phyloP scores from a whole-genome alignment of 2,329 filamentous ascomycete genomes.

The Pseudonectria foliicola region DNA sequence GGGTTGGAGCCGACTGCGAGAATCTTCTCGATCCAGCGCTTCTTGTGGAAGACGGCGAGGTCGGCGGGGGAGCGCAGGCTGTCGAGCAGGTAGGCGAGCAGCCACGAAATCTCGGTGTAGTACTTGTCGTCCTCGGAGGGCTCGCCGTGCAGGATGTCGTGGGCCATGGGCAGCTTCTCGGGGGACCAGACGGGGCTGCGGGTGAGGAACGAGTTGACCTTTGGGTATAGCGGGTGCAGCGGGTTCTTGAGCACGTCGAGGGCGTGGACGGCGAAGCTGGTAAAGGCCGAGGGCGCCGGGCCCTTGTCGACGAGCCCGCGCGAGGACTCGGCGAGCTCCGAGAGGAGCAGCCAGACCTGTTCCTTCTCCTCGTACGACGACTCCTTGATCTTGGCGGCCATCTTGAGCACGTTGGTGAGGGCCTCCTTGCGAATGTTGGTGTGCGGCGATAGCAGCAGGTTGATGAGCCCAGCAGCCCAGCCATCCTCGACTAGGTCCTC shows the following conservation, averaged over 20 bases:
- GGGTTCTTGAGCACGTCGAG: constrained; percentile 68
- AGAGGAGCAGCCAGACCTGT: constrained; percentile 71
- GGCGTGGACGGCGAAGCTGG: constrained; percentile 66
- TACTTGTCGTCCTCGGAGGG: constrained; percentile 67
- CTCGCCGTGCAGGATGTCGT: constrained; percentile 54
- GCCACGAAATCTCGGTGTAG: constrained; percentile 67
- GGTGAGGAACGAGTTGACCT: constrained; percentile 78
- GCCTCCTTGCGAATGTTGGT: constrained; percentile 74
- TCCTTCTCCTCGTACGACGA: constrained; percentile 70
- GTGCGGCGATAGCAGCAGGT: constrained; percentile 69
- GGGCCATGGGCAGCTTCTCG: constrained; percentile 65
- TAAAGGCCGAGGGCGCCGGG: constrained; percentile 64
- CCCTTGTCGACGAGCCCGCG: constrained; percentile 43
- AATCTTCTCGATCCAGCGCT: constrained; percentile 67
- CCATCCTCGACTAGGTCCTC: constrained; percentile 76
- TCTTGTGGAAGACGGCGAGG: constrained; percentile 52
- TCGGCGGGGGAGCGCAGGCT: constrained; percentile 54
- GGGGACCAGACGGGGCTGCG: constrained; percentile 69
- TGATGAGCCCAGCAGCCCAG: constrained; percentile 60
- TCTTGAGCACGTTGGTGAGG: constrained; percentile 59
- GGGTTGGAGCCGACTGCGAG: constrained; percentile 63
- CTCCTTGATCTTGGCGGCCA: constrained; percentile 54
- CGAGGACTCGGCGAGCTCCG: constrained; percentile 72
- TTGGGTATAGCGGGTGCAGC: constrained; percentile 74
- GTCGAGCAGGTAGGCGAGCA: constrained; percentile 63